phyloP scores from a whole-genome alignment of 2,329 filamentous ascomycete species.

The Acephala macrosclerotiorum region DNA sequence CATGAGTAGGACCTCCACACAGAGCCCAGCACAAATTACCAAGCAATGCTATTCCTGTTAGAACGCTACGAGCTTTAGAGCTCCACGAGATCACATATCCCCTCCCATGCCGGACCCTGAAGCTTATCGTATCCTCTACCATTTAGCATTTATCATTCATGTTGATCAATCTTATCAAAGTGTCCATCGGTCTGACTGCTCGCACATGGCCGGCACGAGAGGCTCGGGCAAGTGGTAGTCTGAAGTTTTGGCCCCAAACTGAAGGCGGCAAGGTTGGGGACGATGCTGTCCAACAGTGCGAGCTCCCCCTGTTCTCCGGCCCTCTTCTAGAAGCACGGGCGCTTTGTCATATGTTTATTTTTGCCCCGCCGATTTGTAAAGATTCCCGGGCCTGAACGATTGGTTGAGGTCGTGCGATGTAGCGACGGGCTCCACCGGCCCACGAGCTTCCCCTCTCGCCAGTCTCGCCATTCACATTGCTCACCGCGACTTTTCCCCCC shows the following conservation, averaged over 20 bases:
- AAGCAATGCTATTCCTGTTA: constrained; percentile 1
- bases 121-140: neutral
- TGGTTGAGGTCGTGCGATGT: neutral
- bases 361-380: constrained; percentile 33
- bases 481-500: constrained; percentile 19
- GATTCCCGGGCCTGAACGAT: constrained; percentile 14
- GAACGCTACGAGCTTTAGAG: constrained; percentile 4
- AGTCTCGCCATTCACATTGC: constrained; percentile 14
- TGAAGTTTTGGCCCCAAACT: neutral
- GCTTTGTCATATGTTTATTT: constrained; percentile 44
- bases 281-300: neutral
- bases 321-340: constrained; percentile 27
- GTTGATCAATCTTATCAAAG: constrained; percentile 3
- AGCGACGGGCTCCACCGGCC: neutral
- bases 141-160: neutral
- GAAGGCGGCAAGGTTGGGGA: neutral
- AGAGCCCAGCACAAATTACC: neutral
- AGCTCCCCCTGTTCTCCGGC: constrained; percentile 2
- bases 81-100: constrained; percentile 1
- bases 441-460: neutral
- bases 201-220: neutral
- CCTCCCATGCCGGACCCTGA: neutral
- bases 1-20: neutral
- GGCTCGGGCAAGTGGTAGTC: neutral
- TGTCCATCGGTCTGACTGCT: neutral